These are phyloP conservation scores for Sporothrix inflata DNA, from an alignment of 2,329 filamentous ascomycete genomes.

Conservation along the genomic window DNA sequence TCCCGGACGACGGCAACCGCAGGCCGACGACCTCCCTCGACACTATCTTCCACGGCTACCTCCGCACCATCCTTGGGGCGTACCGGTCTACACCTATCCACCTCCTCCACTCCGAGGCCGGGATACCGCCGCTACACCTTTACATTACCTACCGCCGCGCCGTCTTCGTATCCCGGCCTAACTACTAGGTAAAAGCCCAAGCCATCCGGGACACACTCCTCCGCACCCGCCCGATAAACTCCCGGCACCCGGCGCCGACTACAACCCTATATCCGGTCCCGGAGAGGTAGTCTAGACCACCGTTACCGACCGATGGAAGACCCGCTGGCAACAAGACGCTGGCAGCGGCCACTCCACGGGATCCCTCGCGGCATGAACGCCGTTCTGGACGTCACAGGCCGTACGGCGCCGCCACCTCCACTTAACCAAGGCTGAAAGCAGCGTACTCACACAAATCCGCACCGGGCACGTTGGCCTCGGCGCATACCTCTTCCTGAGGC, in stretches of 20 bases:
- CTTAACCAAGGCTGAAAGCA: no score
- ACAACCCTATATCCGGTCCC: no score
- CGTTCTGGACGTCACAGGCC: background rate
- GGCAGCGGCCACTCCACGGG: background rate
- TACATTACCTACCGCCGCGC: background rate
- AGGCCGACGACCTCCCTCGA: no score
- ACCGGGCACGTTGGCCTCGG: no score
- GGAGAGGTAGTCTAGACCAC: background rate
- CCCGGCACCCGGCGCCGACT: background rate
- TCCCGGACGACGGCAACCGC: no score
- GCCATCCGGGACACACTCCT: background rate
- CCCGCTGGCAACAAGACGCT: background rate
- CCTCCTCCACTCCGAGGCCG: no score
- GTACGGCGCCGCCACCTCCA: no score
- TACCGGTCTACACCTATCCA: no score
- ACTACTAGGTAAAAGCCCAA: background rate
- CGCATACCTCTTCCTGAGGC: background rate
- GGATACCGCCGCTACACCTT: background rate
- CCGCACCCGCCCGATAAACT: background rate
- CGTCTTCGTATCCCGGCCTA: background rate
- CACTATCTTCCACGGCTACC: no score
- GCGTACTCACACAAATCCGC: no score
- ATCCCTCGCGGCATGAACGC: background rate
- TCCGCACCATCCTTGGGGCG: no score
- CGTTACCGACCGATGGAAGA: background rate